Evolutionary conservation across 1,139 yeast species (phyloP).

Genomic region (Taphrina communis): DNA sequence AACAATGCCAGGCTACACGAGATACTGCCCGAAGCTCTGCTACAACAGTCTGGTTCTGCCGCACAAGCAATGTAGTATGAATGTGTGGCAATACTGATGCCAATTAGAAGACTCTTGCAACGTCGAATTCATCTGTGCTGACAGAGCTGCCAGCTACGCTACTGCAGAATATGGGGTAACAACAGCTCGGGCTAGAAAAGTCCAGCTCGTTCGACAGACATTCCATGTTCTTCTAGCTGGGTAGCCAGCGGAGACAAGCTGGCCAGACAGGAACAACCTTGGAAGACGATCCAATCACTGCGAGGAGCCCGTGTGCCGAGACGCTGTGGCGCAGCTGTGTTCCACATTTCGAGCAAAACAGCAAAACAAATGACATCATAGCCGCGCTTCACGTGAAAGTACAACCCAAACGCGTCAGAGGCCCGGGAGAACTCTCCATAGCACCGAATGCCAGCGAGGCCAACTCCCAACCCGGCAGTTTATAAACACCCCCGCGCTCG

Average conservation of each 20-base stretch:
- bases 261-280: neutral
- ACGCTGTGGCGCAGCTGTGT: constrained; percentile 19
- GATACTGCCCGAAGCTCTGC: no score
- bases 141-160: no score
- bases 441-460: constrained; percentile 14
- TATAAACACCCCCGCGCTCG: constrained; percentile 33
- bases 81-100: no score
- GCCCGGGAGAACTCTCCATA: constrained; percentile 10
- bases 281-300: constrained; percentile 2
- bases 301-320: constrained; percentile 1
- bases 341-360: neutral
- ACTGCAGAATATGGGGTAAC: no score
- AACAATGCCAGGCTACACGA: neutral
- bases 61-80: no score
- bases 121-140: no score
- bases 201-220: neutral
- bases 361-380: constrained; percentile 13
- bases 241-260: neutral
- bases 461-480: constrained; percentile 5
- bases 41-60: no score
- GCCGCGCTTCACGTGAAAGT: constrained; percentile 17
- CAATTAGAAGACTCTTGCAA: no score
- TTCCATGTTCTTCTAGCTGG: constrained; percentile 3
- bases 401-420: constrained; percentile 28
- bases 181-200: neutral